Conservation (phyloP, 129 eudicot genomes). For the Silybum marianum region DNA sequence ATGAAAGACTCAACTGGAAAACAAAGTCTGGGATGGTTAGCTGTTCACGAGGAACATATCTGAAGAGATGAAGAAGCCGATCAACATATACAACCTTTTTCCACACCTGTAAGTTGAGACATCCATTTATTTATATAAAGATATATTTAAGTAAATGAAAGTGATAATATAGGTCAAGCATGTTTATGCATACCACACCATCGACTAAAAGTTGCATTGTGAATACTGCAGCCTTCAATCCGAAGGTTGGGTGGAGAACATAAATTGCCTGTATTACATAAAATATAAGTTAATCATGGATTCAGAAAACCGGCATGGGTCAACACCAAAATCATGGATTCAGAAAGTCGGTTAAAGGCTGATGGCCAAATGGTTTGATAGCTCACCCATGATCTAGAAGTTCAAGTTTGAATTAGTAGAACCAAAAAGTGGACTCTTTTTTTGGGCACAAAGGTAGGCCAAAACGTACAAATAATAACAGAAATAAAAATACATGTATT, state of each 20-base stretch:
- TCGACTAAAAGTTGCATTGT: conserved; percentile 84
- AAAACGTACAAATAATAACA: background rate
- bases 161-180: conserved; percentile 4
- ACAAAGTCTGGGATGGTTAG: conserved; percentile 94
- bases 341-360: background rate
- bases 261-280: conserved; percentile 68
- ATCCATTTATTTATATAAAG: background rate
- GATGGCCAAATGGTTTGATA: background rate
- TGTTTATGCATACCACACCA: conserved; percentile 57
- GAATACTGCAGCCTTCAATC: conserved; percentile 81
- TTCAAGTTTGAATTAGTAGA: background rate
- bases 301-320: background rate
- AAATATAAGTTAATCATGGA: background rate
- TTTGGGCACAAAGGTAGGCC: background rate
- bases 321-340: background rate
- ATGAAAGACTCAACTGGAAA: conserved; percentile 82
- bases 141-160: background rate
- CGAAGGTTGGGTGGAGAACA: conserved; percentile 93
- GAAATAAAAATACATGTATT: background rate
- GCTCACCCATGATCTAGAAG: background rate
- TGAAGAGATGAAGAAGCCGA: conserved; percentile 92
- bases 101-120: conserved; percentile 64
- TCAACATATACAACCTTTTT: conserved; percentile 91
- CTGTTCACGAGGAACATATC: conserved; percentile 97
- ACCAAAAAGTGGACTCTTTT: background rate